Evolutionary conservation across 768 basidiomycete genomes (phyloP).

Genomic region (Gelatoporia subvermispora): DNA sequence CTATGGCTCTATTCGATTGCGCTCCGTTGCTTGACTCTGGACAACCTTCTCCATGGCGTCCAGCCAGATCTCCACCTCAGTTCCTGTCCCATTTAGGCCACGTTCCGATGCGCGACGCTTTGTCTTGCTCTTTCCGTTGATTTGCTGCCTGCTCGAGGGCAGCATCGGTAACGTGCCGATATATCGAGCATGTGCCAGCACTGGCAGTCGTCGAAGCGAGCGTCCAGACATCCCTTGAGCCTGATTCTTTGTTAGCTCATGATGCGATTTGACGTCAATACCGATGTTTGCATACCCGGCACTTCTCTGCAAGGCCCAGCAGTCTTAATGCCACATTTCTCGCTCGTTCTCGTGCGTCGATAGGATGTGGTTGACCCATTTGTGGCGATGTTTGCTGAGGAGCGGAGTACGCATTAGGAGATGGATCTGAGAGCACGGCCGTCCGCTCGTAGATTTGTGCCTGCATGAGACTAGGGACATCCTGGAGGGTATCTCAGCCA

Average conservation of each 20-base stretch:
- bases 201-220: slow-evolving; percentile 87
- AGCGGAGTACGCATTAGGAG: background rate
- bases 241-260: slow-evolving; percentile 28
- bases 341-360: slow-evolving; percentile 41
- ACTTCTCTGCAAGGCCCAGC: slow-evolving; percentile 65
- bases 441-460: slow-evolving; percentile 49
- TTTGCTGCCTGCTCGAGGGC: background rate
- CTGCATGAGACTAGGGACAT: slow-evolving; percentile 56
- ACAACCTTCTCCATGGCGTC: slow-evolving; percentile 82
- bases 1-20: slow-evolving; percentile 36
- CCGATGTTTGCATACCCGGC: slow-evolving; percentile 52
- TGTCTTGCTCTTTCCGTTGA: slow-evolving; percentile 7
- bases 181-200: slow-evolving; percentile 84
- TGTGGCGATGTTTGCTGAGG: slow-evolving; percentile 11
- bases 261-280: slow-evolving; percentile 2
- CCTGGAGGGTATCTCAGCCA: slow-evolving; percentile 30
- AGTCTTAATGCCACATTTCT: slow-evolving; percentile 55
- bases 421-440: slow-evolving; percentile 11
- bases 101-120: background rate
- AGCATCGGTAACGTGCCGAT: slow-evolving; percentile 47
- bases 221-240: slow-evolving; percentile 86
- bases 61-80: slow-evolving; percentile 67
- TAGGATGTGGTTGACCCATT: background rate
- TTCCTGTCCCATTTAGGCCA: slow-evolving; percentile 22
- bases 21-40: slow-evolving; percentile 47